phyloP scores from a whole-genome alignment of 495 filamentous ascomycete genomes.

The Talaromyces liani region DNA sequence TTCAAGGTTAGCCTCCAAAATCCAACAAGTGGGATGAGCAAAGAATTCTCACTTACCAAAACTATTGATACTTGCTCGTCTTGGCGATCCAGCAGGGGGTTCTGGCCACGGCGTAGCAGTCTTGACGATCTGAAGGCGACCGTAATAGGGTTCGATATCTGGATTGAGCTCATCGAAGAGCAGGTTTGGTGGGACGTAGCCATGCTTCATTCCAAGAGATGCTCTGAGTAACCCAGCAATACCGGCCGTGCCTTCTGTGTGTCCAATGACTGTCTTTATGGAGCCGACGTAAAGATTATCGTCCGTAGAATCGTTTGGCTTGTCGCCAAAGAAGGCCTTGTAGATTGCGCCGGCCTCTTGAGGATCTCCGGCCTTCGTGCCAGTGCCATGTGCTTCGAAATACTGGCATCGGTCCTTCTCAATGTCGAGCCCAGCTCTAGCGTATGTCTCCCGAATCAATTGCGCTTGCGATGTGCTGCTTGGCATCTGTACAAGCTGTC shows the following conservation, averaged over 20 bases:
- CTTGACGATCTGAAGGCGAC: slow-evolving; percentile 10
- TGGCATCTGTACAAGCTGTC: slow-evolving; percentile 14
- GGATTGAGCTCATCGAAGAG: slow-evolving; percentile 41
- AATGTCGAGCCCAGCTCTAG: slow-evolving; percentile 20
- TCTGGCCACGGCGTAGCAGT: not conserved
- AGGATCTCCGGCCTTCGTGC: slow-evolving; percentile 28
- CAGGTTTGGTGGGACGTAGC: slow-evolving; percentile 46
- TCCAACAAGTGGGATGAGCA: not conserved
- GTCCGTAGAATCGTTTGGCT: not conserved
- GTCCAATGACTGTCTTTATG: slow-evolving; percentile 52
- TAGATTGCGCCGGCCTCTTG: slow-evolving; percentile 18
- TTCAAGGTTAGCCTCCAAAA: not conserved
- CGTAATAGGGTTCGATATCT: slow-evolving; percentile 1
- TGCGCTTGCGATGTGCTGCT: slow-evolving; percentile 16
- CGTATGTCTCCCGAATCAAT: slow-evolving; percentile 24
- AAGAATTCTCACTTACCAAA: slow-evolving; percentile 10
- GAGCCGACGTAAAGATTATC: slow-evolving; percentile 34
- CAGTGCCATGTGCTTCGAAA: slow-evolving; percentile 38
- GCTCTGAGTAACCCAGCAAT: slow-evolving; percentile 22
- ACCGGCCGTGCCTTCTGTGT: slow-evolving; percentile 37
- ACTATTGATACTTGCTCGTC: slow-evolving; percentile 2
- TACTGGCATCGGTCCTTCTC: slow-evolving; percentile 19
- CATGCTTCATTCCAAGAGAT: slow-evolving; percentile 40
- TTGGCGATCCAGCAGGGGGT: not conserved
- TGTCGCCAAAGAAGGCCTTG: slow-evolving; percentile 6